phyloP scores from a whole-genome alignment of 495 filamentous ascomycete genomes.

The Hypoxylon lenormandii region DNA sequence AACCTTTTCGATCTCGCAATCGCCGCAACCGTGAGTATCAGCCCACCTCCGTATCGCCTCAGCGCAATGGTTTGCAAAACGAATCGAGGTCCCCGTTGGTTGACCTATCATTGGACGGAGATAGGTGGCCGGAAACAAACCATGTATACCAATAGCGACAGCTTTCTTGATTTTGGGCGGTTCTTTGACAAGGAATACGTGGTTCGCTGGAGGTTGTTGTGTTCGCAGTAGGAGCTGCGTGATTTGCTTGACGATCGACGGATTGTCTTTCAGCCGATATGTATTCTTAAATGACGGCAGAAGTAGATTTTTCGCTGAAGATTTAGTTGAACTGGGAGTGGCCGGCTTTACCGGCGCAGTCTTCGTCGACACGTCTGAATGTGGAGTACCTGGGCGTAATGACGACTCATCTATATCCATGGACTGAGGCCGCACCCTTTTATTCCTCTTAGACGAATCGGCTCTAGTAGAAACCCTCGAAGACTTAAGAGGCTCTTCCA shows the following conservation, averaged over 20 bases:
- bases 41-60: slow-evolving; percentile 85
- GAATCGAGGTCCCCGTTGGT: slow-evolving; percentile 92
- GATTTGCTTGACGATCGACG: slow-evolving; percentile 78
- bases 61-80: slow-evolving; percentile 89
- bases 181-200: slow-evolving; percentile 77
- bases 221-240: slow-evolving; percentile 72
- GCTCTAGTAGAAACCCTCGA: slow-evolving; percentile 44
- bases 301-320: slow-evolving; percentile 69
- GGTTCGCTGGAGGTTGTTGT: slow-evolving; percentile 70
- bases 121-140: slow-evolving; percentile 87
- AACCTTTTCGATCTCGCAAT: slow-evolving; percentile 84
- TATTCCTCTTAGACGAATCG: slow-evolving; percentile 57
- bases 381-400: slow-evolving; percentile 52
- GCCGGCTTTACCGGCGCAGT: slow-evolving; percentile 33
- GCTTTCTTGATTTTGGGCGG: slow-evolving; percentile 81
- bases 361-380: slow-evolving; percentile 50
- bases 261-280: slow-evolving; percentile 73
- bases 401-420: slow-evolving; percentile 61
- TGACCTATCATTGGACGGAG: slow-evolving; percentile 90
- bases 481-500: slow-evolving; percentile 54
- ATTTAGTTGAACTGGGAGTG: slow-evolving; percentile 52
- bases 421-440: slow-evolving; percentile 62
- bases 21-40: slow-evolving; percentile 71
- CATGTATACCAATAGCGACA: slow-evolving; percentile 92
- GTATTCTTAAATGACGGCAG: slow-evolving; percentile 76